A percentile compares a stretch with the other conserved stretches of the same genome.
Conservation (phyloP, 768 basidiomycete genomes). For the Tulasnella sp. region DNA sequence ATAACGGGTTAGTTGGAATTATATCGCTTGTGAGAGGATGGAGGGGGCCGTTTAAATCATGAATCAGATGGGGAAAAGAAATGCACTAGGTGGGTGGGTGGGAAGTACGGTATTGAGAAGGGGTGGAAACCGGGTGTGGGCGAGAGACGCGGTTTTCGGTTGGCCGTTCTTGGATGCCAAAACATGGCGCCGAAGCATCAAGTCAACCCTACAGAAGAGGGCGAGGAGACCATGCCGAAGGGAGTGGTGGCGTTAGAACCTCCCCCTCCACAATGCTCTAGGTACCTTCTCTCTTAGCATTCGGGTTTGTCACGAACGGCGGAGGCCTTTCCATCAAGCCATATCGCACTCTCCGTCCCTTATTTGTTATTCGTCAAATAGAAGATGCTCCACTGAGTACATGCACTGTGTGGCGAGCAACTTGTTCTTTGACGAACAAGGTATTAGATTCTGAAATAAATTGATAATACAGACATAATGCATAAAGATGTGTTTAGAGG, state of each 20-base stretch:
- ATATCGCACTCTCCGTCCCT: constrained; percentile 56
- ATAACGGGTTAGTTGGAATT: not conserved
- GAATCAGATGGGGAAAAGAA: not conserved
- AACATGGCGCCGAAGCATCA: not conserved
- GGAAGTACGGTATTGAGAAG: not conserved
- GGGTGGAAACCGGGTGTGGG: not conserved
- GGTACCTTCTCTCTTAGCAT: not conserved
- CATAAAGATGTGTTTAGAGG: not conserved
- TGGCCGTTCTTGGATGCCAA: not conserved
- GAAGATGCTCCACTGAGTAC: not conserved
- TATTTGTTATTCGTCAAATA: not conserved
- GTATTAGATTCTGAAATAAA: not conserved
- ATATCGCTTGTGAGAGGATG: not conserved
- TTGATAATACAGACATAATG: not conserved
- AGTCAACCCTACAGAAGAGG: not conserved
- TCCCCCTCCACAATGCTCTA: not conserved
- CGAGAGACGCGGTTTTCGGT: not conserved
- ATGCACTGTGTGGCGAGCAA: not conserved
- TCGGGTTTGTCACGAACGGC: constrained; percentile 79
- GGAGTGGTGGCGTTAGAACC: not conserved
- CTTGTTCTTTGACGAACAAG: not conserved
- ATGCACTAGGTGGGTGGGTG: not conserved
- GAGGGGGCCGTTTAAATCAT: not conserved
- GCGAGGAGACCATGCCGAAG: constrained; percentile 14
- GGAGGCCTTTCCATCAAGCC: constrained; percentile 65